phyloP scores from a whole-genome alignment of 2,329 filamentous ascomycete species.

The Tothia fuscella region DNA sequence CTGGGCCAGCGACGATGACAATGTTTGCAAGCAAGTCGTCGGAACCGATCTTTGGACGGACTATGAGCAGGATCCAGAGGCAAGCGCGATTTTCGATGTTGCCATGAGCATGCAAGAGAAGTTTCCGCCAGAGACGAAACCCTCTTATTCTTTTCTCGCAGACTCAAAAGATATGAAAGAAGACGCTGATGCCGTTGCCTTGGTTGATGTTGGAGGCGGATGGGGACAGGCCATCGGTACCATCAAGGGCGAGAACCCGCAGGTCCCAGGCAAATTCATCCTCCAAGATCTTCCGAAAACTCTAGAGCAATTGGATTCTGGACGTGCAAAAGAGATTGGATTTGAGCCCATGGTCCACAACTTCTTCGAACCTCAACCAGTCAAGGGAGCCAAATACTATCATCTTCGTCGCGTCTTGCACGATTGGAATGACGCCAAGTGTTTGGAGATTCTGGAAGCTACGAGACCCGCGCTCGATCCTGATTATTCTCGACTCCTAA shows the following conservation, averaged over 20 bases:
- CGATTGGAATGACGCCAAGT: constrained; percentile 21
- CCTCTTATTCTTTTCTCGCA: constrained; percentile 1
- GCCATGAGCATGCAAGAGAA: constrained; percentile 6
- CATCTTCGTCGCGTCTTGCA: constrained; percentile 19
- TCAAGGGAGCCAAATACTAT: constrained; percentile 12
- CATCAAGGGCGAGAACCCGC: constrained; percentile 9
- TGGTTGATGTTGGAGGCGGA: constrained; percentile 9
- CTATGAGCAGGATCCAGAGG: not conserved
- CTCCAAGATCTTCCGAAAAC: constrained; percentile 11
- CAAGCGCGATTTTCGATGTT: not conserved
- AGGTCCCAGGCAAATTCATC: constrained; percentile 10
- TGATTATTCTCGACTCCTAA: constrained; percentile 22
- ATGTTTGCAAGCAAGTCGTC: not conserved
- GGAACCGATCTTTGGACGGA: not conserved
- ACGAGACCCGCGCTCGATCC: constrained; percentile 17
- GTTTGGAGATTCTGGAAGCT: constrained; percentile 17
- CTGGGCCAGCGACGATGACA: constrained; percentile 6
- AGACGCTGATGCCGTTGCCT: not conserved
- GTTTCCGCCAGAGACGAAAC: constrained; percentile 4
- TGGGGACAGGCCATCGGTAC: constrained; percentile 7
- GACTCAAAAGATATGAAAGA: not conserved
- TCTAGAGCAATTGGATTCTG: not conserved
- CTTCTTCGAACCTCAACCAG: constrained; percentile 14
- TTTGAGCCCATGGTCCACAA: constrained; percentile 8
- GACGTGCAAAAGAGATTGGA: not conserved